These are phyloP conservation scores for Crithidia expoeki DNA, from an alignment of 208 protist genomes.

Conservation along the genomic window DNA sequence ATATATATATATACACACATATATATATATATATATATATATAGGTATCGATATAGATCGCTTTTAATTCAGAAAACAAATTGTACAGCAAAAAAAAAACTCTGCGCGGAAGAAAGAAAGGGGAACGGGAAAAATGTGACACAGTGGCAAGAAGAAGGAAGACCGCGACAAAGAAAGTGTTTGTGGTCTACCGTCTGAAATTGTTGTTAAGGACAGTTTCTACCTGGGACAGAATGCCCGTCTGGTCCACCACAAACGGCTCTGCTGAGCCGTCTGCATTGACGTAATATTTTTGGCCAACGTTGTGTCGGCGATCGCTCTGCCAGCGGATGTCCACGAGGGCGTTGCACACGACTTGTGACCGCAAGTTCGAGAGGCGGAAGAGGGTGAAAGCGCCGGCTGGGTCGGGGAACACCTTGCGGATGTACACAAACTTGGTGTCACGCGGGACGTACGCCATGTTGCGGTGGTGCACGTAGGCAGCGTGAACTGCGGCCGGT, in stretches of 20 bases:
- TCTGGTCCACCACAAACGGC: conserved; percentile 84
- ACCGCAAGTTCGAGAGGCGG: conserved; percentile 87
- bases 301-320: conserved; percentile 83
- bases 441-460: conserved; percentile 64
- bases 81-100: not conserved
- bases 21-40: too few species aligned
- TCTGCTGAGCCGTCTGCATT: conserved; percentile 76
- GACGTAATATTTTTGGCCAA: conserved; percentile 90
- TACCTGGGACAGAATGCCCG: conserved; percentile 78
- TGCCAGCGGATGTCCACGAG: conserved; percentile 91
- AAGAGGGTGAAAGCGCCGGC: conserved; percentile 79
- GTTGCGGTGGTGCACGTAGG: conserved; percentile 82
- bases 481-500: conserved; percentile 74
- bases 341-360: conserved; percentile 84
- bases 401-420: conserved; percentile 88
- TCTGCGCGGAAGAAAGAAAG: not conserved
- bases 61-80: too few species aligned
- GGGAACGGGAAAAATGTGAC: conserved; percentile 3
- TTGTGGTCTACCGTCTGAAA: conserved; percentile 70
- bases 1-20: too few species aligned
- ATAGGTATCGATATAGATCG: too few species aligned
- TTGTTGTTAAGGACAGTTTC: conserved; percentile 82
- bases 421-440: conserved; percentile 90
- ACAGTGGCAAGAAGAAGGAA: not conserved
- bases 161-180: not conserved